Percentiles rank a stretch among this genome's conserved stretches.
These are phyloP conservation scores for Cryptococcus neoformans DNA, from an alignment of 1,284 basidiomycete species.

Conservation along the genomic window DNA sequence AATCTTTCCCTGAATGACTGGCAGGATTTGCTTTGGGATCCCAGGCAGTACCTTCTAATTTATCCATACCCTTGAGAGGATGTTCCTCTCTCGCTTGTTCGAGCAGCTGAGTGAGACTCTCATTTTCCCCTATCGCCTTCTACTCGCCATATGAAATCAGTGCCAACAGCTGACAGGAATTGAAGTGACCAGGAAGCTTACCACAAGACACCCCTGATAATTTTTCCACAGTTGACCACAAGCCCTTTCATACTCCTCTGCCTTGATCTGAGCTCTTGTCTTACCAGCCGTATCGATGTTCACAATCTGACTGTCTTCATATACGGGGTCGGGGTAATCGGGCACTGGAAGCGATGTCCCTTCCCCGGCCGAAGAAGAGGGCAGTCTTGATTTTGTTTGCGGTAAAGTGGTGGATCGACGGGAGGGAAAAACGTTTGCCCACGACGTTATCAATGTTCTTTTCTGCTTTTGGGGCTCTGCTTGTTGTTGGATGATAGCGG, in stretches of 20 bases:
- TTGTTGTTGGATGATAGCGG: neutral
- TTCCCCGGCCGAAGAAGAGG: conserved; percentile 8
- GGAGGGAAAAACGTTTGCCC: conserved; percentile 15
- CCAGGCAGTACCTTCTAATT: conserved; percentile 42
- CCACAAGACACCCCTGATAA: conserved; percentile 56
- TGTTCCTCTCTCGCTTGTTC: conserved; percentile 78
- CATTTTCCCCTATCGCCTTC: conserved; percentile 77
- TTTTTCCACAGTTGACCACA: conserved; percentile 76
- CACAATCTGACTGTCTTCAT: neutral
- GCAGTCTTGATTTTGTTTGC: no score
- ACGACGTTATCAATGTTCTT: conserved; percentile 21
- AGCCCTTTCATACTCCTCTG: conserved; percentile 69
- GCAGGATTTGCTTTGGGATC: conserved; percentile 18
- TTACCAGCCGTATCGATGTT: conserved; percentile 37
- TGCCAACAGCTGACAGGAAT: neutral
- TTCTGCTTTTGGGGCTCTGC: neutral
- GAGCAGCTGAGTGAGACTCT: conserved; percentile 65
- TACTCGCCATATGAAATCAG: conserved; percentile 40
- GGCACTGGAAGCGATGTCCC: conserved; percentile 11
- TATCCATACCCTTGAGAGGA: conserved; percentile 54
- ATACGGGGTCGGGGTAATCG: conserved; percentile 1
- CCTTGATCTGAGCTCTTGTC: conserved; percentile 51
- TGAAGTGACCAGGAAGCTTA: no score
- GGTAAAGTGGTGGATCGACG: no score
- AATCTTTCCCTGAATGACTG: neutral